These are phyloP conservation scores for Biancaea sappan DNA, from an alignment of 306 rosid genomes.

Conservation along the genomic window DNA sequence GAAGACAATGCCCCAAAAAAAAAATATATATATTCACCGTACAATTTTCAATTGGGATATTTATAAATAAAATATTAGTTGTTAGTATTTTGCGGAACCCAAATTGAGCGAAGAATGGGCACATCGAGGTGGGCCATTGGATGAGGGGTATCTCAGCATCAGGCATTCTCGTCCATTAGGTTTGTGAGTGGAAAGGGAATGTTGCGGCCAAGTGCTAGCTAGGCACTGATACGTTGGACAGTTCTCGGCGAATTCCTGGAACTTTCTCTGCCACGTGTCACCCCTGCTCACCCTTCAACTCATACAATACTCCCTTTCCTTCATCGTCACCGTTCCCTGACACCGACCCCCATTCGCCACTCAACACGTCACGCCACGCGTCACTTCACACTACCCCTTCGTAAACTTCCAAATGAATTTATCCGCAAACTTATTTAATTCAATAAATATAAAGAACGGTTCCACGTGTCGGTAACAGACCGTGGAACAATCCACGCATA, in stretches of 20 bases:
- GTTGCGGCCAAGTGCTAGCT: neutral
- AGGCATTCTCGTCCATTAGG: neutral
- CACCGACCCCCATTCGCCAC: neutral
- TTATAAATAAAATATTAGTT: no score
- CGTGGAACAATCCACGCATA: neutral
- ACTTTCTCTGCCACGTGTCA: conserved; percentile 25
- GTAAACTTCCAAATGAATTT: neutral
- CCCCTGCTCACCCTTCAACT: neutral
- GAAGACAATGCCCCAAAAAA: no score
- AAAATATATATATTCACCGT: no score
- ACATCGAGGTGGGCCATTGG: neutral
- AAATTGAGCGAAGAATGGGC: neutral
- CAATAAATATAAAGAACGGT: no score
- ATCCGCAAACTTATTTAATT: neutral
- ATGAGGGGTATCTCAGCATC: neutral
- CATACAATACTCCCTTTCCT: neutral
- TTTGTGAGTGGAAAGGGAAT: neutral
- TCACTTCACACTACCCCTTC: neutral
- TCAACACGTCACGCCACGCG: conserved; percentile 15
- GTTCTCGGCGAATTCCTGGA: conserved; percentile 17
- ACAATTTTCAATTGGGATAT: no score
- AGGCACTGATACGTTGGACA: neutral
- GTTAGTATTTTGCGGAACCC: neutral
- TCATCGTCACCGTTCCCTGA: neutral
- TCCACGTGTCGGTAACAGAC: neutral